Percentiles rank a stretch among this genome's conserved stretches.
Evolutionary conservation across 2,329 filamentous ascomycete genomes (phyloP).

Genomic region (Aaosphaeria pasadenensis): DNA sequence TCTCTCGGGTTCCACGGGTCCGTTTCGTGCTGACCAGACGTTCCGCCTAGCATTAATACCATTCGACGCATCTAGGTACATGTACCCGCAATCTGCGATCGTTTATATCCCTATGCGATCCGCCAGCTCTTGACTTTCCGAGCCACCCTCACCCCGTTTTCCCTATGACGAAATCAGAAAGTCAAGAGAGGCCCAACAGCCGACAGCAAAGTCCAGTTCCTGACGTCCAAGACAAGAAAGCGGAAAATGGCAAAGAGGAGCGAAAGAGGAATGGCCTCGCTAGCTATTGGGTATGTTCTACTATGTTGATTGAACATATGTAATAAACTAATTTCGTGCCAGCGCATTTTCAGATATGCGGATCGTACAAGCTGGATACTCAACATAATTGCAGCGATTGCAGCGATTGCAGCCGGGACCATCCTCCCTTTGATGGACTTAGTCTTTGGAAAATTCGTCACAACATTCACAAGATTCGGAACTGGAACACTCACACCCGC

Average conservation of each 20-base stretch:
- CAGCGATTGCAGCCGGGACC: slow-evolving; percentile 44
- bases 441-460: slow-evolving; percentile 51
- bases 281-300: slow-evolving; percentile 12
- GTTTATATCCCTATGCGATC: too few relatives aligned
- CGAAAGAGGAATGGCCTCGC: slow-evolving; percentile 16
- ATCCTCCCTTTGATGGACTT: slow-evolving; percentile 48
- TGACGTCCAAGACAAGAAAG: not conserved
- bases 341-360: slow-evolving; percentile 37
- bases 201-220: not conserved
- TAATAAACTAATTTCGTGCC: not conserved
- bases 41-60: too few relatives aligned
- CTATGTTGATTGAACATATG: too few relatives aligned
- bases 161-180: too few relatives aligned
- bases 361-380: slow-evolving; percentile 29
- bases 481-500: slow-evolving; percentile 27
- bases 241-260: slow-evolving; percentile 6
- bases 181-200: not conserved
- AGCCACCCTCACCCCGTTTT: too few relatives aligned
- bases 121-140: too few relatives aligned
- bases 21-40: too few relatives aligned
- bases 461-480: slow-evolving; percentile 44
- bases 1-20: too few relatives aligned
- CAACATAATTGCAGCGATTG: slow-evolving; percentile 27
- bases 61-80: too few relatives aligned
- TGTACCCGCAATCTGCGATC: too few relatives aligned